Conservation (phyloP, 176 grass and related monocot genomes). For the Otatea glauca region DNA sequence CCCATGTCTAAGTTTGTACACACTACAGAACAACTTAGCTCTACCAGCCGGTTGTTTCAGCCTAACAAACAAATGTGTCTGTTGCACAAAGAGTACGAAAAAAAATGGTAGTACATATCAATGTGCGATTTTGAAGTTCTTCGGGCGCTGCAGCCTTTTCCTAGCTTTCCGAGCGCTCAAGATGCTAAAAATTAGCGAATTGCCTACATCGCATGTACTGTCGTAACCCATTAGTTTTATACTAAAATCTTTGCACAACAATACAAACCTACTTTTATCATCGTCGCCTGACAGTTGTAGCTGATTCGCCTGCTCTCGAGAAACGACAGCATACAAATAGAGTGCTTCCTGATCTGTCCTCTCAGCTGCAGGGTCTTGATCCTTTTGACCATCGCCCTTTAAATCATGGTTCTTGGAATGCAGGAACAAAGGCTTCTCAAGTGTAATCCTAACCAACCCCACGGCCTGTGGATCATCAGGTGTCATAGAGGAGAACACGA, state of each 20-base stretch:
- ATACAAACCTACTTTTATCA: conserved; percentile 53
- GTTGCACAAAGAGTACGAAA: conserved; percentile 1
- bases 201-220: conserved; percentile 47
- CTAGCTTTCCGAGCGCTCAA: conserved; percentile 50
- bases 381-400: conserved; percentile 37
- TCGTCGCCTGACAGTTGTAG: conserved; percentile 53
- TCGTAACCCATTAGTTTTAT: conserved; percentile 78
- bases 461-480: conserved; percentile 54
- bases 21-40: not conserved
- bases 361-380: conserved; percentile 29
- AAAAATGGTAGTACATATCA: conserved; percentile 14
- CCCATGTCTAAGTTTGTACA: not conserved
- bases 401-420: not conserved
- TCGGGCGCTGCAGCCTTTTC: conserved; percentile 43
- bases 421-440: conserved; percentile 31
- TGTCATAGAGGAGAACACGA: conserved; percentile 60
- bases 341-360: conserved; percentile 38
- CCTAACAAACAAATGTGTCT: conserved; percentile 17
- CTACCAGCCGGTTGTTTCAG: not conserved
- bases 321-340: conserved; percentile 64
- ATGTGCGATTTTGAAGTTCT: conserved; percentile 45
- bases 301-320: conserved; percentile 56
- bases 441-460: conserved; percentile 66
- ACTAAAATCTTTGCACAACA: conserved; percentile 70
- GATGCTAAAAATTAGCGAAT: conserved; percentile 72